Percentiles rank a stretch among this genome's conserved stretches.
Conservation (phyloP, 495 filamentous ascomycete species). For the Wilcoxina mikolae region DNA sequence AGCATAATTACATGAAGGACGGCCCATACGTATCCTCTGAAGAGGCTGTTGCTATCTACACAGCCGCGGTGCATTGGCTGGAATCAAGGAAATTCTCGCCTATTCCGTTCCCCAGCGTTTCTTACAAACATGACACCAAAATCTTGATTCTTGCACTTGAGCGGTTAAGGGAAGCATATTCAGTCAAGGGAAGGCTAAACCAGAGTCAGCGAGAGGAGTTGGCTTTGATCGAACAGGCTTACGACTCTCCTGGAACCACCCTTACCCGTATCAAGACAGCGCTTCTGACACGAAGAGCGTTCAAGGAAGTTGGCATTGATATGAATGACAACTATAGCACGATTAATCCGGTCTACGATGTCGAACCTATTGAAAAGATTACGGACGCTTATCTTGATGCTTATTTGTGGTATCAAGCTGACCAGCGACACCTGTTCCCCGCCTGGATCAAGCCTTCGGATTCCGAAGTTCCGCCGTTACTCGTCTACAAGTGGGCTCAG, state of each 20-base stretch:
- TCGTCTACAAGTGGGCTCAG: conserved; percentile 98
- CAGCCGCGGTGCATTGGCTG: conserved; percentile 96
- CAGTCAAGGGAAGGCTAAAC: conserved; percentile 91
- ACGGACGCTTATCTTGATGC: conserved; percentile 98
- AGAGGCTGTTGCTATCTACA: conserved; percentile 97
- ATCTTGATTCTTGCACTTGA: conserved; percentile 95
- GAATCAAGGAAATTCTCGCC: conserved; percentile 97
- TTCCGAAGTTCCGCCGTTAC: conserved; percentile 90
- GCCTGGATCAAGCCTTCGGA: conserved; percentile 99
- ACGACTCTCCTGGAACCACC: conserved; percentile 93
- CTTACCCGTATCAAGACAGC: conserved; percentile 95
- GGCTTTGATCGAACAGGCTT: conserved; percentile 94
- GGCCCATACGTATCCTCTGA: conserved; percentile 97
- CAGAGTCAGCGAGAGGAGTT: conserved; percentile 97
- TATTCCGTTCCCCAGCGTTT: conserved; percentile 97
- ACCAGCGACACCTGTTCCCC: conserved; percentile 94
- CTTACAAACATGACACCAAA: conserved; percentile 99
- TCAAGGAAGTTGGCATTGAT: conserved; percentile 98
- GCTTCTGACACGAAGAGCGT: conserved; percentile 88
- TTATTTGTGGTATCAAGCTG: conserved; percentile 98
- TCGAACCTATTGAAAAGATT: conserved; percentile 99
- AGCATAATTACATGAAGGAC: conserved; percentile 99
- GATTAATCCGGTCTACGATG: conserved; percentile 98
- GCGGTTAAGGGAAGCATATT: conserved; percentile 88
- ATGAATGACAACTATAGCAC: conserved; percentile 99